Conservation (phyloP, 139 green algal genomes). For the Asterochloris erici region DNA sequence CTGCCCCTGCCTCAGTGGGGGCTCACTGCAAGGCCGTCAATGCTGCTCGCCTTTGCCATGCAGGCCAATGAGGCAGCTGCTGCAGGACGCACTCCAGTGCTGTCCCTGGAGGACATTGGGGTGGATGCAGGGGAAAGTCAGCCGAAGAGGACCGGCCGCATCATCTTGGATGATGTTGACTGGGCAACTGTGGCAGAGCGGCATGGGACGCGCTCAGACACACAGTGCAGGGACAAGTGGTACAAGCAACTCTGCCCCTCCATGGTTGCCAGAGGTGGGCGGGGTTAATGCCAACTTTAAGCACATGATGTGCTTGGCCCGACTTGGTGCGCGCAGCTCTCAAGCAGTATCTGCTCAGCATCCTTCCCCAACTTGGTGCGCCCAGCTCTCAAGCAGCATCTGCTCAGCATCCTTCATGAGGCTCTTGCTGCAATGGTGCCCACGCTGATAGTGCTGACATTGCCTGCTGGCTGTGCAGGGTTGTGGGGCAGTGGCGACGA, state of each 20-base stretch:
- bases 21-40: too few relatives aligned
- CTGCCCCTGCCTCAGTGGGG: too few relatives aligned
- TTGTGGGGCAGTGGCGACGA: slow-evolving; percentile 70
- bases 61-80: too few relatives aligned
- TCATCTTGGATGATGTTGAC: slow-evolving; percentile 63
- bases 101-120: slow-evolving; percentile 11
- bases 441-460: too few relatives aligned
- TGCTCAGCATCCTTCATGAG: background rate
- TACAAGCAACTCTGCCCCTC: slow-evolving; percentile 45
- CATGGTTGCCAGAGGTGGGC: slow-evolving; percentile 46
- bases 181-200: slow-evolving; percentile 45
- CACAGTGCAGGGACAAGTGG: slow-evolving; percentile 55
- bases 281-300: background rate
- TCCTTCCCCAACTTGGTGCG: background rate
- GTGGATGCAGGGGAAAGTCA: background rate
- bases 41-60: too few relatives aligned
- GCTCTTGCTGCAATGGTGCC: too few relatives aligned
- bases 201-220: slow-evolving; percentile 32
- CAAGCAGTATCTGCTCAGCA: background rate
- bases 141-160: slow-evolving; percentile 8
- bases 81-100: background rate
- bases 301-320: background rate
- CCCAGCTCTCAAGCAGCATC: background rate
- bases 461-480: slow-evolving; percentile 22
- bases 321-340: background rate